Base-by-base conservation (phyloP, 306 rosid genomes). In the Quercus alba region DNA sequence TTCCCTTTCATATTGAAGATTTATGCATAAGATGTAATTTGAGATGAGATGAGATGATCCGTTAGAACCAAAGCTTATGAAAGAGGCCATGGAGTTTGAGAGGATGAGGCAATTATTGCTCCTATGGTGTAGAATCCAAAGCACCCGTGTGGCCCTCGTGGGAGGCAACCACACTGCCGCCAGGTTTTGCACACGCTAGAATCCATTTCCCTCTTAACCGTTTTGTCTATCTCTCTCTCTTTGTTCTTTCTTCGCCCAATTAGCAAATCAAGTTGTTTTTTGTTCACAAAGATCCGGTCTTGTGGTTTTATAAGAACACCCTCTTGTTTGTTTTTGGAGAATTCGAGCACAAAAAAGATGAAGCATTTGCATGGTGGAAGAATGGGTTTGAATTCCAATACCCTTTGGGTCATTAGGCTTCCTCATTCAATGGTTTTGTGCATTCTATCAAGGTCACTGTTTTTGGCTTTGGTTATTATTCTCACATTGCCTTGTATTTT, bases 161-260 rank as follows among this genome's bases (percentile, higher is more conserved):
- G 97, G 95, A 85, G 97, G 89, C 46, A 92, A 92, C 77, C 97
- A 92, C 87, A 89, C 95, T 41, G 85, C 95, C 30, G 77, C 95
- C 75, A 86, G 95, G 72, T 92, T 90, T 70, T 90, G 92, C 87
- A 76, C 86, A 54, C 93, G 95, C 89, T 92, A 90, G 84, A 14
- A 8, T 31, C 56, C 70, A 13, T 6, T 31, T 74, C 82, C 75
- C 21, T 33, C 19, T 13, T n/a, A 21, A 1, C 66, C 38, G 23
- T n/a, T 41, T 51, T 44, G 10, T n/a, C 54, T 21, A 4, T 59
- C 33, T 59, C 30, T 59, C 31, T 70, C 61, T 49, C 17, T 12
- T 3, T 49, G 66, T 61, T 17, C 51, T 30, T 74, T 68, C n/a
- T 58, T 76, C 20, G 8, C 61, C 38, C 25, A 25, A 31, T 74